Percentiles rank a stretch among this genome's conserved stretches.
Conservation (phyloP, 331 rosid genomes). For the Saraca asoca region DNA sequence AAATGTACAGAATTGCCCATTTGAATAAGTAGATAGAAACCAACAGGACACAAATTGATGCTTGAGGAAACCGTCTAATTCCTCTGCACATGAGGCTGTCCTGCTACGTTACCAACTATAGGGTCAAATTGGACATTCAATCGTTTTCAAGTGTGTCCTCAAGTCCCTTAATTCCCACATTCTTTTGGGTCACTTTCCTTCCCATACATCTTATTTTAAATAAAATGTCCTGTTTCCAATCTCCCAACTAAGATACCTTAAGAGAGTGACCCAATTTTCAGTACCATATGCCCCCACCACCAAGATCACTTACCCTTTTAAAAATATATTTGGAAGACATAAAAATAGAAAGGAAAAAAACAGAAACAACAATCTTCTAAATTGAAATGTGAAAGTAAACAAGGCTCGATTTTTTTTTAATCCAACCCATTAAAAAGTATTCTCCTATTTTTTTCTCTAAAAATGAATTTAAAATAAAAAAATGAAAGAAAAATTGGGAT, state of each 20-base stretch:
- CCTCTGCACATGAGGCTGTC: constrained; percentile 3
- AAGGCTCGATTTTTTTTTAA: background rate
- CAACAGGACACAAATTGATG: constrained; percentile 24
- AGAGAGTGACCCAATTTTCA: constrained; percentile 37
- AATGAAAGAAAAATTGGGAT: background rate
- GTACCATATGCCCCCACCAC: constrained; percentile 24
- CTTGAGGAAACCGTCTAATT: constrained; percentile 32
- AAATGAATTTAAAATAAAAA: no score
- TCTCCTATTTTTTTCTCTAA: background rate
- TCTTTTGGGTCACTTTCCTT: constrained; percentile 42
- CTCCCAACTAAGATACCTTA: constrained; percentile 17
- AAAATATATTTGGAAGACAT: background rate
- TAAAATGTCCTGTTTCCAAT: constrained; percentile 31
- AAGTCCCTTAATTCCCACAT: constrained; percentile 30
- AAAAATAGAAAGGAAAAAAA: background rate
- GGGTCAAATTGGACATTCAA: constrained; percentile 29
- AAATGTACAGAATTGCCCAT: background rate
- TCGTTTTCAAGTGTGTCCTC: constrained; percentile 36
- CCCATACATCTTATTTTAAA: constrained; percentile 2
- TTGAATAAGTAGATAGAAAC: constrained; percentile 4
- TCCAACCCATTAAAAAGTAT: constrained; percentile 1
- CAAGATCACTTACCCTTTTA: constrained; percentile 7
- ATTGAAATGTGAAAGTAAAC: background rate
- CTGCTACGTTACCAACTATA: constrained; percentile 3
- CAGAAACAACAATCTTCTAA: no score